Evolutionary conservation across 169 alveolate species (phyloP).

Genomic region (Babesia ovata): DNA sequence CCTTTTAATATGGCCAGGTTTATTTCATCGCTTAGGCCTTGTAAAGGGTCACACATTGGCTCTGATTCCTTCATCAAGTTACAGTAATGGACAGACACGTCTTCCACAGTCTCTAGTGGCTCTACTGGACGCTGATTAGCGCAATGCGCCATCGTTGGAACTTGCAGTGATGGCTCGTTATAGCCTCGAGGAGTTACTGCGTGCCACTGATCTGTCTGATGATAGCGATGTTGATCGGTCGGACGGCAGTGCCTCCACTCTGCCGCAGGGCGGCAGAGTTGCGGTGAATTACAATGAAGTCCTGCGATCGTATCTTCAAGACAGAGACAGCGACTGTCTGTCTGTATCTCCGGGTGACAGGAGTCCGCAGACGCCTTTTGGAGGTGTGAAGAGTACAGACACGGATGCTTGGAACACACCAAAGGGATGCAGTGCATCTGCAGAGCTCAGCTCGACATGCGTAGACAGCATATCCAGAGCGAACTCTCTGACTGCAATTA

Average conservation of each 20-base stretch:
- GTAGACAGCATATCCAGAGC: conserved; percentile 3
- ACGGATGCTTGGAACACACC: neutral
- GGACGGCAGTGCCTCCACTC: conserved; percentile 18
- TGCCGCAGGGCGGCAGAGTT: neutral
- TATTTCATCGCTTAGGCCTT: neutral
- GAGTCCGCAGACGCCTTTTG: neutral
- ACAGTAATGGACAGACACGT: too few species aligned
- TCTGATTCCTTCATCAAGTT: too few species aligned
- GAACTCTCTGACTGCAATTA: neutral
- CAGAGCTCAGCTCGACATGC: neutral
- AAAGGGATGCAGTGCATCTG: neutral
- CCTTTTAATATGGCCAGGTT: too few species aligned
- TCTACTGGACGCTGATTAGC: too few species aligned
- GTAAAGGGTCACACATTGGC: too few species aligned
- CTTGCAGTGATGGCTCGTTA: conserved; percentile 4
- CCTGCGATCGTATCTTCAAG: conserved; percentile 8
- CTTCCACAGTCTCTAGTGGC: too few species aligned
- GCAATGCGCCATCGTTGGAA: too few species aligned
- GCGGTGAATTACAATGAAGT: conserved; percentile 35
- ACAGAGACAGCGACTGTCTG: conserved; percentile 8
- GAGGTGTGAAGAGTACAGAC: neutral
- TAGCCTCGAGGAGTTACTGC: conserved; percentile 46
- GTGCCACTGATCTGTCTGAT: conserved; percentile 45
- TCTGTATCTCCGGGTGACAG: conserved; percentile 8
- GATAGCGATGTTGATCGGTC: conserved; percentile 38